Conservation (phyloP, 1,139 yeast species). For the Protomyces pachydermus region DNA sequence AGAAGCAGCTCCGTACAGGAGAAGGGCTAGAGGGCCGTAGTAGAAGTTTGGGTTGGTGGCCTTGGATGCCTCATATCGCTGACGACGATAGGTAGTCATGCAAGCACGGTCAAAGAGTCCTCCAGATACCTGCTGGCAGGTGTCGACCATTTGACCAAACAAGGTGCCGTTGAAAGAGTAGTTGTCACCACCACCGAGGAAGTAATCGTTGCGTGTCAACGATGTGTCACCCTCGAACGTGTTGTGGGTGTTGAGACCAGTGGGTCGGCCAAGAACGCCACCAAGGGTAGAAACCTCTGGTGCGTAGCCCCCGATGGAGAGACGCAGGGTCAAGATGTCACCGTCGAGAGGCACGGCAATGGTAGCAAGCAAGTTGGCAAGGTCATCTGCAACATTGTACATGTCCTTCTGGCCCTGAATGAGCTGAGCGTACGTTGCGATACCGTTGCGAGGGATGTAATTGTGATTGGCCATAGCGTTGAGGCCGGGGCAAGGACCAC, state of each 20-base stretch:
- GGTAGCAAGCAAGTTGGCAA: conserved; percentile 15
- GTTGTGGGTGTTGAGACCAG: conserved; percentile 23
- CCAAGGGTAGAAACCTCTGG: not conserved
- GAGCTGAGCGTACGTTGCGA: conserved; percentile 18
- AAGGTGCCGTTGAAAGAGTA: conserved; percentile 23
- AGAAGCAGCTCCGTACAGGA: conserved; percentile 18
- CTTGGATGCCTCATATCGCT: conserved; percentile 12
- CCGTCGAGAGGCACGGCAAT: conserved; percentile 23
- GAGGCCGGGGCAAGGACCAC: conserved; percentile 26
- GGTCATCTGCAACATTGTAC: conserved; percentile 17
- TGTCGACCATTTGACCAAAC: conserved; percentile 13
- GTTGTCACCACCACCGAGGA: conserved; percentile 22
- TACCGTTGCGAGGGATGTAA: conserved; percentile 23
- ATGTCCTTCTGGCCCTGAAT: conserved; percentile 7
- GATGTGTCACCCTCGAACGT: conserved; percentile 25
- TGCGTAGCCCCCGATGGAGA: conserved; percentile 12
- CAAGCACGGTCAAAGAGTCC: conserved; percentile 10
- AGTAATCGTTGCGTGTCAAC: conserved; percentile 20
- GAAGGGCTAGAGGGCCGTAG: conserved; percentile 13
- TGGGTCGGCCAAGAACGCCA: conserved; percentile 4
- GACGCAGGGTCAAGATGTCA: conserved; percentile 9
- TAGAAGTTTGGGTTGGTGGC: conserved; percentile 22
- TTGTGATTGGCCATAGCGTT: conserved; percentile 22
- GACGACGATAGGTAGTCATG: conserved; percentile 13
- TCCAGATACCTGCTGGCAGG: conserved; percentile 6